phyloP scores from a whole-genome alignment of 345 rosid genomes.

The Eucalyptus viminalis region DNA sequence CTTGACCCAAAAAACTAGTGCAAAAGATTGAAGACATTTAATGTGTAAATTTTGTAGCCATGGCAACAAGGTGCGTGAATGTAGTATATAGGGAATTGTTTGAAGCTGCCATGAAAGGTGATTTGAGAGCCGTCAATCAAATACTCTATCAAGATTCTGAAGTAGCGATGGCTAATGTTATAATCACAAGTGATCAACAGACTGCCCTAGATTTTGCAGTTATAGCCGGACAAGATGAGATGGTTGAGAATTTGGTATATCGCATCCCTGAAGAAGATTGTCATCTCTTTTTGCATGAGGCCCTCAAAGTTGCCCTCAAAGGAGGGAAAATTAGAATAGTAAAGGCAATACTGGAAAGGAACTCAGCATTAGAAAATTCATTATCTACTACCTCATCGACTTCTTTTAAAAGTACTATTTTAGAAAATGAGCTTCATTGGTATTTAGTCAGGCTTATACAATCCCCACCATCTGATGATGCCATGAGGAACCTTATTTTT shows the following conservation, averaged over 20 bases:
- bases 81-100: not conserved
- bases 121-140: not conserved
- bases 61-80: too few relatives aligned
- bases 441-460: not conserved
- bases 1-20: not conserved
- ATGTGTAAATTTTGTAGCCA: too few relatives aligned
- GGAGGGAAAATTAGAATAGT: not conserved
- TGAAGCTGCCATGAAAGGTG: not conserved
- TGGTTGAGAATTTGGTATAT: too few relatives aligned
- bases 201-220: rapidly evolving
- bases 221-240: too few relatives aligned
- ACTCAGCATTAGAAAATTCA: too few relatives aligned
- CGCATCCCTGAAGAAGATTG: too few relatives aligned
- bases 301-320: not conserved
- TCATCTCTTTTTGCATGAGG: too few relatives aligned
- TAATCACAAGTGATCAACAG: not conserved
- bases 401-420: too few relatives aligned
- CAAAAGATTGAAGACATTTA: not conserved
- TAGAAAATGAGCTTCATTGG: not conserved
- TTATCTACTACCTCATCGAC: not conserved
- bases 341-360: too few relatives aligned
- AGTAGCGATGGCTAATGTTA: not conserved
- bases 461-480: too few relatives aligned
- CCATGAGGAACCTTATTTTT: too few relatives aligned
- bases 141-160: not conserved